A percentile compares a stretch with the other conserved stretches of the same genome.
phyloP scores from a whole-genome alignment of 1,139 yeast genomes.

The Candida sp. region DNA sequence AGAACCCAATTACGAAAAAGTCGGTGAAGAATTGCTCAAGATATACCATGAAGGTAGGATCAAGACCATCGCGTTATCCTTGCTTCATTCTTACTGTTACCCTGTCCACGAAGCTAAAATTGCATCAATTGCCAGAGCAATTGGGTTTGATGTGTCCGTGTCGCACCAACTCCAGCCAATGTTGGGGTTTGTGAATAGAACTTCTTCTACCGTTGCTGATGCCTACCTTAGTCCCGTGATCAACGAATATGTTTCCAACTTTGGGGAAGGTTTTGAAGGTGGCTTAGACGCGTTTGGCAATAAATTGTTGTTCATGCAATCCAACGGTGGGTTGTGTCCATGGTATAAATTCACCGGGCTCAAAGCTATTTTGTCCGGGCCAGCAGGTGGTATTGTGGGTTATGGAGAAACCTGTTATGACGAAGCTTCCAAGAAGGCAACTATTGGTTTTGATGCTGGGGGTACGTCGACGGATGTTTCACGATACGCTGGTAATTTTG shows the following conservation, averaged over 20 bases:
- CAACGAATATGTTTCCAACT: constrained; percentile 34
- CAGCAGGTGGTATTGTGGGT: constrained; percentile 59
- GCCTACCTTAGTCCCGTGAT: constrained; percentile 48
- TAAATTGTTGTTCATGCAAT: constrained; percentile 49
- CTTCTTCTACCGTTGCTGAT: constrained; percentile 51
- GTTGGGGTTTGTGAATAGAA: constrained; percentile 48
- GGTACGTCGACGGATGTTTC: constrained; percentile 55
- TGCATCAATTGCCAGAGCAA: constrained; percentile 37
- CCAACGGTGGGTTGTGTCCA: constrained; percentile 53
- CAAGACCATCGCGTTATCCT: constrained; percentile 40
- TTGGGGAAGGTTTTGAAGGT: constrained; percentile 49
- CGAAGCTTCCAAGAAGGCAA: constrained; percentile 29
- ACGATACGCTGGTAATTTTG: constrained; percentile 40
- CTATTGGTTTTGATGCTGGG: constrained; percentile 53
- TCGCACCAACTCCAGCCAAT: constrained; percentile 48
- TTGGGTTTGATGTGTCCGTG: constrained; percentile 44
- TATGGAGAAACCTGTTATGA: constrained; percentile 50
- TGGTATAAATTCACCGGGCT: constrained; percentile 53
- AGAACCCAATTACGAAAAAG: constrained; percentile 31
- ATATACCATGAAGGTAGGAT: constrained; percentile 30
- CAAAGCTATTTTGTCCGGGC: constrained; percentile 52
- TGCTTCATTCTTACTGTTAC: constrained; percentile 44
- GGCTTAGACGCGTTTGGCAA: constrained; percentile 48
- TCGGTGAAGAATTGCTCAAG: constrained; percentile 25
- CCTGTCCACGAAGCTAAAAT: constrained; percentile 42